Evolutionary conservation across 495 filamentous ascomycete species (phyloP).

Genomic region (Neurospora sp.): DNA sequence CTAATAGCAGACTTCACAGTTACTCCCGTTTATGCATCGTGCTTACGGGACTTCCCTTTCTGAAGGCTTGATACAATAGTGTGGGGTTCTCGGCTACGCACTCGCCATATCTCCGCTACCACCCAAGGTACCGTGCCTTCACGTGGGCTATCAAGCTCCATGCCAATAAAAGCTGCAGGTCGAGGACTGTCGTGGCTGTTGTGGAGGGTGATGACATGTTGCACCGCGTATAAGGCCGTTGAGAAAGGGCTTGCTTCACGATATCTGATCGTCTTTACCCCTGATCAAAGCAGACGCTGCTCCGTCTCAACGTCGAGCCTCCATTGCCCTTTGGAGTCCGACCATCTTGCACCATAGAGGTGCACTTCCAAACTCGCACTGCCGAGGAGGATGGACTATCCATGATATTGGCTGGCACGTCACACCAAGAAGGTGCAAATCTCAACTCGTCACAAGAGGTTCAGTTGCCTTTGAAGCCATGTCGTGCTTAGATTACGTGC

Average conservation of each 20-base stretch:
- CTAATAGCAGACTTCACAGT: background rate
- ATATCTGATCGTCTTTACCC: background rate
- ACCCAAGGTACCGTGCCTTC: background rate
- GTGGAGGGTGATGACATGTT: background rate
- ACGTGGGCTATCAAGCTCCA: background rate
- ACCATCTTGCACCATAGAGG: background rate
- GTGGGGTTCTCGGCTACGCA: background rate
- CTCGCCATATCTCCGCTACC: background rate
- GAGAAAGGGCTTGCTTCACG: background rate
- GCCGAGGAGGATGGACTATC: background rate
- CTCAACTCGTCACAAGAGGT: constrained; percentile 1
- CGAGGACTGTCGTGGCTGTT: background rate
- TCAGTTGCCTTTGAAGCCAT: constrained; percentile 5
- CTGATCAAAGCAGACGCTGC: background rate
- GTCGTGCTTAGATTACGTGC: constrained; percentile 24
- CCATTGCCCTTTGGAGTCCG: background rate
- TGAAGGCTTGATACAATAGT: background rate
- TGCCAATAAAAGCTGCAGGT: background rate
- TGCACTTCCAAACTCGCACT: background rate
- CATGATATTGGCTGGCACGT: background rate
- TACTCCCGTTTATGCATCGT: background rate
- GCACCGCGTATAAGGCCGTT: background rate
- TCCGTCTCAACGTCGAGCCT: background rate
- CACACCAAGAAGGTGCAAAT: background rate
- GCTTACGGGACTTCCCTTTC: background rate